phyloP scores from a whole-genome alignment of 2,329 filamentous ascomycete species.

The Alternaria conjuncta region DNA sequence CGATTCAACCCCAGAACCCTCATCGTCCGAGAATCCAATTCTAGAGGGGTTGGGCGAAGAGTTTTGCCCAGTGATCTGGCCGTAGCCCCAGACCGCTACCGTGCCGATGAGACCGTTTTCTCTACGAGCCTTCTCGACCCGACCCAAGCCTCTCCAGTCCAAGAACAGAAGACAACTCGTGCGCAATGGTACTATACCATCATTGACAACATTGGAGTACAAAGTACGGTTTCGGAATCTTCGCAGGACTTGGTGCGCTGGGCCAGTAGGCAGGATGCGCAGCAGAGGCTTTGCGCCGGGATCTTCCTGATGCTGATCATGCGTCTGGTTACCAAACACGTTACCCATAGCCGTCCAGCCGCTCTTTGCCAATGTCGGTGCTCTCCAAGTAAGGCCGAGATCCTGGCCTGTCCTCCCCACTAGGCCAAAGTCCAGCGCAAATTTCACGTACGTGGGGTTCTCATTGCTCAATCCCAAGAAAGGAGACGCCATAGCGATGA shows the following conservation, averaged over 20 bases:
- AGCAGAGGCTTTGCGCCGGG: constrained; percentile 88
- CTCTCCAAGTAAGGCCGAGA: constrained; percentile 90
- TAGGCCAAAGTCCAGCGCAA: constrained; percentile 93
- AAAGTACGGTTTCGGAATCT: constrained; percentile 90
- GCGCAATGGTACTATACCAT: constrained; percentile 91
- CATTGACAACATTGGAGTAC: constrained; percentile 97
- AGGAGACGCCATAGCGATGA: constrained; percentile 84
- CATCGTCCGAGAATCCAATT: constrained; percentile 37
- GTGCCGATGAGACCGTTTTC: constrained; percentile 93
- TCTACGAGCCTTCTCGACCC: constrained; percentile 90
- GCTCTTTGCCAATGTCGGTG: constrained; percentile 81
- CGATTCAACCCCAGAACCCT: constrained; percentile 35
- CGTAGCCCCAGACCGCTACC: constrained; percentile 92
- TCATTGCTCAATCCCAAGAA: constrained; percentile 95
- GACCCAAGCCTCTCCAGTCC: constrained; percentile 92
- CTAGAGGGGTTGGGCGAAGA: constrained; percentile 64
- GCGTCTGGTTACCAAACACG: constrained; percentile 71
- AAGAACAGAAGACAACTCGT: constrained; percentile 97
- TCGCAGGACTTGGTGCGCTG: constrained; percentile 83
- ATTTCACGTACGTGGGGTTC: constrained; percentile 96
- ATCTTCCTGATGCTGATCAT: constrained; percentile 64
- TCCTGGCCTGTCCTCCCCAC: constrained; percentile 97
- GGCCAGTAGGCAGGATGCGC: constrained; percentile 87
- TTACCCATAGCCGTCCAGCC: constrained; percentile 89
- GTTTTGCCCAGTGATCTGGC: constrained; percentile 79